Base-by-base conservation (phyloP, 345 rosid species). In the Eucalyptus erythrocorys region DNA sequence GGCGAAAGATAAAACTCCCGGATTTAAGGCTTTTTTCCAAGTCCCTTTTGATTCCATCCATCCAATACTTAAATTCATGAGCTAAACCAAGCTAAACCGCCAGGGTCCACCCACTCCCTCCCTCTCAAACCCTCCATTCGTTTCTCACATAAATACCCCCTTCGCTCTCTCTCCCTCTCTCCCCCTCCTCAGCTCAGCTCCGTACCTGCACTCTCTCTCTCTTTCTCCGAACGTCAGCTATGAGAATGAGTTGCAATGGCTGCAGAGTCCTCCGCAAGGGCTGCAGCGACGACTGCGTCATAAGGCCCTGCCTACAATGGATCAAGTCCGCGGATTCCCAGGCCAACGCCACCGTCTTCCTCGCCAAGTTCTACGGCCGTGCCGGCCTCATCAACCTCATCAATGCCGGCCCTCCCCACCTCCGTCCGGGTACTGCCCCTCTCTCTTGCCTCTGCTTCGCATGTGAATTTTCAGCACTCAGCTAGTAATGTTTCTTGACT, bases 241-340 rank as follows among this genome's bases (percentile, higher is more conserved):
- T 94, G 96, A 94, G 95, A 37, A 95, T 96, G 98, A 97, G 99
- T 88, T 97, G 99, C 90, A 97, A 97, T 92, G 99, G 99, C 5
- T 97, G 99, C 88, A 92, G 99, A 22, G 99, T 97, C 87, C 98
- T 97, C n/a, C 95, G 99, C 64, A 97, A 97, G 87, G 99, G 99
- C 27, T 97, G 99, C 89, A 95, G 96, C 85, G 99, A 97, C 37
- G 95, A 93, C 85, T 97, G 99, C 88, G 93, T 94, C 88, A 96
- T 97, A 87, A 92, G 99, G 81, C 99, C 99, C n/a, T 96, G 99
- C 87, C 93, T 97, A 11, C 96, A 96, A 86, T 96, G 99, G 99
- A 97, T 97, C 95, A 94, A 91, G 66, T 92, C 93, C 88, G 92
- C 99, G 1, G 99, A 97, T 55, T 95, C 98, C 32, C 99, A 97